Base-by-base conservation (phyloP, 163 green algal species). In the Scenedesmus sp. region DNA sequence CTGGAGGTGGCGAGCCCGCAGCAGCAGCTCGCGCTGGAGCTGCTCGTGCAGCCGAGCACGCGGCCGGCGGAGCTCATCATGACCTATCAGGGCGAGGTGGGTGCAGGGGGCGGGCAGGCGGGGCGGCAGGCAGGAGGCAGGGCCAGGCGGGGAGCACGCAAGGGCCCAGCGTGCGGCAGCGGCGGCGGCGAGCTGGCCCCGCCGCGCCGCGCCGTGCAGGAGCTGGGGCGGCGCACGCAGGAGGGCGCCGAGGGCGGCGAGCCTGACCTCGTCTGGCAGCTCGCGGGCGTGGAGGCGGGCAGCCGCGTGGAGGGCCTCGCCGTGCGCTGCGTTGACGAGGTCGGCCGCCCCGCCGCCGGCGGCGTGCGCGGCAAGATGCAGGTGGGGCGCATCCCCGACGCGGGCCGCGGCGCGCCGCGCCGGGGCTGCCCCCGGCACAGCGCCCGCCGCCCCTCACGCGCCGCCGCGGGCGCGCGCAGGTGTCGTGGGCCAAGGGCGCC, bases 401-500 rank as follows among this genome's bases (percentile, higher is more conserved):
- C 7, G 39, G 39, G 6, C 39, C 6, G 39, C 39, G 6, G 39
- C 39, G 10, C 39, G 39, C 39, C 39, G 39, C 39, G 39, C 39
- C 10, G 39, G 39, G n/a, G n/a, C n/a, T n/a, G n/a, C n/a, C n/a
- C n/a, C n/a, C n/a, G n/a, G n/a, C n/a, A n/a, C n/a, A n/a, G n/a
- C n/a, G n/a, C n/a, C n/a, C n/a, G n/a, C n/a, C 48, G 48, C 48
- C 18, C 18, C 18, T 57, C 48, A 57, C 18, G 15, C 18, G 56
- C n/a, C n/a, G n/a, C n/a, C n/a, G n/a, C n/a, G n/a, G n/a, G 10
- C 20, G 9, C 51, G 20, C 34, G 29, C 47, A 81, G 74, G 75
- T 89, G 60, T 94, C 90, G 1, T 95, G 88, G 89, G 60, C 33
- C 44, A 83, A 83, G 28, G 87, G 87, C 60, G 73, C 18, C 77